A percentile compares a stretch with the other conserved stretches of the same genome.
Evolutionary conservation across 345 rosid genomes (phyloP).

Genomic region (Melastoma malabathricum): DNA sequence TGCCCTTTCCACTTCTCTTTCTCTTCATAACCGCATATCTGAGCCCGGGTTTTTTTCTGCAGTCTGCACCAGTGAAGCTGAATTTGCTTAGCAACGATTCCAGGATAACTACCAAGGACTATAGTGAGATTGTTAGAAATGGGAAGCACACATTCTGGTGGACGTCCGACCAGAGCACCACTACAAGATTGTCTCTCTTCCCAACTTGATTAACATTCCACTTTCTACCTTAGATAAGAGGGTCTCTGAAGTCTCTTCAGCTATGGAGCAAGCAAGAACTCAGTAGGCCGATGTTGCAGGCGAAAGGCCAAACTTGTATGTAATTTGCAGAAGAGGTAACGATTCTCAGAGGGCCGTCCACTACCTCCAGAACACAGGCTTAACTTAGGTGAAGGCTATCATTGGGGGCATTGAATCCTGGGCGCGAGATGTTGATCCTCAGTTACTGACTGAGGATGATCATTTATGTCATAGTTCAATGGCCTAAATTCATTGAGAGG

Average conservation of each 20-base stretch:
- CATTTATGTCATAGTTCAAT: no score
- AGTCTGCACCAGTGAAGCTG: constrained; percentile 45
- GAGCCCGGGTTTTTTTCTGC: constrained; percentile 5
- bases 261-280: constrained; percentile 35
- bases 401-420: constrained; percentile 78
- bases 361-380: constrained; percentile 44
- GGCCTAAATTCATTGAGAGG: no score
- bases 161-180: constrained; percentile 90
- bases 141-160: constrained; percentile 47
- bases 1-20: neutral
- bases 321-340: constrained; percentile 81
- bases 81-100: constrained; percentile 41
- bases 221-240: constrained; percentile 49
- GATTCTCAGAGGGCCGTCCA: constrained; percentile 92
- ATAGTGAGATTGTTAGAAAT: constrained; percentile 26
- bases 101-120: constrained; percentile 55
- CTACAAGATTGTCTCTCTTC: constrained; percentile 72
- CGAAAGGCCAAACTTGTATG: constrained; percentile 32
- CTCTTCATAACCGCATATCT: neutral
- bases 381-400: constrained; percentile 53
- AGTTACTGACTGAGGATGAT: constrained; percentile 55
- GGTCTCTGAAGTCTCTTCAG: constrained; percentile 47
- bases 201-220: constrained; percentile 60
- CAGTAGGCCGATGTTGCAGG: neutral
- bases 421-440: constrained; percentile 67